Base-by-base conservation (phyloP, 2,329 filamentous ascomycete genomes). In the Eutypella sp. region DNA sequence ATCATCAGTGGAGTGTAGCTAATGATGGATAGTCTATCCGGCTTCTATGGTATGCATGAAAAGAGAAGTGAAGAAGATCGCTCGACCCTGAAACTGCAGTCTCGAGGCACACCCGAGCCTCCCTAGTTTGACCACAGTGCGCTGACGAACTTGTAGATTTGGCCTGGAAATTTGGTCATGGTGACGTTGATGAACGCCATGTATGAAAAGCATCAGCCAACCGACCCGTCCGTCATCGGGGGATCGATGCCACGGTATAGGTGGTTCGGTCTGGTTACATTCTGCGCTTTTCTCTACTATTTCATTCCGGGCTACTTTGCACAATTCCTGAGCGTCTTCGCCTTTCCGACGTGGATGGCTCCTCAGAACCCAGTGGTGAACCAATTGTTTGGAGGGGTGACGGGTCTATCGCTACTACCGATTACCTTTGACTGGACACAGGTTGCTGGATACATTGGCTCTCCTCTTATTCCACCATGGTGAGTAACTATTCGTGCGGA, bases 381-480 rank as follows among this genome's bases (percentile, higher is more conserved):
- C 53, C 85, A 89, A 60, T 58, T 89, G 1, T 89, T 89, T 54
- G 86, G 86, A 2, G 84, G 82, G 1, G 73, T 72, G 41, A 84
- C 81, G 0, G 85, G 86, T 0, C 52, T 89, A 3, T 85, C 81
- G 0, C 58, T 89, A 23, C 66, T 89, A 6, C 85, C 85, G 1
- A 79, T 89, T 25, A 88, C 84, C 0, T 87, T 89, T 57, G 85
- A 89, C 68, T 89, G 85, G 84, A 84, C 82, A 5, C 82, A 87
- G 55, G 75, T 88, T 43, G 75, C 82, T 3, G 85, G 83, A 40
- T 89, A 79, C 49, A 71, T 85, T 42, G 78, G 79, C 24, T 85
- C 81, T 9, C 85, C 84, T 18, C 65, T 89, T 31, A 83, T 87
- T 41, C 78, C 83, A 3, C 85, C 85, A 5, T 89, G 83, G 77